phyloP scores from a whole-genome alignment of 2,329 filamentous ascomycete species.

The Cercospora zeina region DNA sequence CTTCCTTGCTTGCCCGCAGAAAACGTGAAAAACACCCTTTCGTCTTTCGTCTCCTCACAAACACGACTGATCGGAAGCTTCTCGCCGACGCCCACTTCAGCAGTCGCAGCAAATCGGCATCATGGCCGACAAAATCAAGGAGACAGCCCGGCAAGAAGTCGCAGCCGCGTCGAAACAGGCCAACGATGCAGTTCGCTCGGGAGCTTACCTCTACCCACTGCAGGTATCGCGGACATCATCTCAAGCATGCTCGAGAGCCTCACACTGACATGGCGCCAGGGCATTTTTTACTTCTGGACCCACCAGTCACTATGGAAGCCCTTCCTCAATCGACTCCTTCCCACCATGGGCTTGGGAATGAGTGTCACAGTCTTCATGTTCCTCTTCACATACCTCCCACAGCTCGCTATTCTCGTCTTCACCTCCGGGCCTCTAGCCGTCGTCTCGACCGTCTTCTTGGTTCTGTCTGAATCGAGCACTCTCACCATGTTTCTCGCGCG shows the following conservation, averaged over 20 bases:
- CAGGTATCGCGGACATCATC: slow-evolving; percentile 49
- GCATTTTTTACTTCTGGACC: slow-evolving; percentile 60
- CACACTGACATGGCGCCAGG: slow-evolving; percentile 44
- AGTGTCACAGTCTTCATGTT: slow-evolving; percentile 79
- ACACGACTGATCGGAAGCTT: too few species aligned
- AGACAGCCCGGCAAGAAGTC: slow-evolving; percentile 67
- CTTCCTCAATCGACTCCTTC: slow-evolving; percentile 56
- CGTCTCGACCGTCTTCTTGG: slow-evolving; percentile 68
- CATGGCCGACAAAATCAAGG: slow-evolving; percentile 52
- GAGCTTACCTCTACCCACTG: slow-evolving; percentile 83
- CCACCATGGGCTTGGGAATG: slow-evolving; percentile 68
- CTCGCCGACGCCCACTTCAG: neutral
- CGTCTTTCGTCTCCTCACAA: neutral
- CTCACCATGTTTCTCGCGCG: slow-evolving; percentile 59
- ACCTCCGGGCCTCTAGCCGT: slow-evolving; percentile 81
- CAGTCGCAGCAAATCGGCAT: neutral
- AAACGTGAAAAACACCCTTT: neutral
- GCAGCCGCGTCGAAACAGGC: slow-evolving; percentile 64
- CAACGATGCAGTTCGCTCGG: slow-evolving; percentile 69
- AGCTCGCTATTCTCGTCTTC: slow-evolving; percentile 77
- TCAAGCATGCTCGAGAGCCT: neutral
- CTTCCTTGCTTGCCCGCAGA: too few species aligned
- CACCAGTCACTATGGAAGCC: slow-evolving; percentile 62
- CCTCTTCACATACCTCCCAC: slow-evolving; percentile 79
- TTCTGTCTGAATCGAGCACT: slow-evolving; percentile 55